Base-by-base conservation (phyloP, 2,329 filamentous ascomycete species). In the Colletotrichum graminicola region DNA sequence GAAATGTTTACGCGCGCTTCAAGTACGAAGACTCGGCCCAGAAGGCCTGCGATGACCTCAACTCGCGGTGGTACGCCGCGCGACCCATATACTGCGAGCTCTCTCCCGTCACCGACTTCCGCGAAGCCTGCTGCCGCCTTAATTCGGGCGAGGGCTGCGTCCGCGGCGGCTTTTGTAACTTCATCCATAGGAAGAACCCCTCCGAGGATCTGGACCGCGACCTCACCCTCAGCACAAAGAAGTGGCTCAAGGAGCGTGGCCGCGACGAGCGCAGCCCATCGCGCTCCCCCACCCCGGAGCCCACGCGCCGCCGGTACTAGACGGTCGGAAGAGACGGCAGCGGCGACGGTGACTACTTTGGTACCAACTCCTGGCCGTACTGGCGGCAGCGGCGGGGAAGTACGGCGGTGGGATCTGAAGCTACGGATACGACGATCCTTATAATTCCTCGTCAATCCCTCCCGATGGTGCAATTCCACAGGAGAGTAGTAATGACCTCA, bases 21-120 rank as follows among this genome's bases (percentile, higher is more conserved):
- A 99, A 99, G 85, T 99, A 98, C 88, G 96, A 99, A 88, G 96
- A 99, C 82, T 92, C 92, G 66, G 95, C 96, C 62, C 95, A 98
- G 82, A 90, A 91, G 75, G 96, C 96, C 73, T 98, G 95, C 88
- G 96, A 98, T 84, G 92, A 92, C 73, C 90, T 98, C 77, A 99
- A 98, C 84, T 91, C 89, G 69, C 92, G 96, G 78, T 99, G 96
- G 96, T 99, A 99, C 84, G 95, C 96, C 73, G 96, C 94, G 26
- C 89, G 96, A 64, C 96, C 96, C 74, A 97, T 99, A 83, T 99
- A 99, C 87, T 98, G 95, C 90, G 96, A 99, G 84, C 86, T 99
- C 67, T 95, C 92, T 64, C 96, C 96, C 76, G 96, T 99, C 67
- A 99, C 96, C 74, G 96, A 99, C 84, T 99, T 99, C 83, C 89